phyloP scores from a whole-genome alignment of 257 asterid species.

The Catharanthus roseus region DNA sequence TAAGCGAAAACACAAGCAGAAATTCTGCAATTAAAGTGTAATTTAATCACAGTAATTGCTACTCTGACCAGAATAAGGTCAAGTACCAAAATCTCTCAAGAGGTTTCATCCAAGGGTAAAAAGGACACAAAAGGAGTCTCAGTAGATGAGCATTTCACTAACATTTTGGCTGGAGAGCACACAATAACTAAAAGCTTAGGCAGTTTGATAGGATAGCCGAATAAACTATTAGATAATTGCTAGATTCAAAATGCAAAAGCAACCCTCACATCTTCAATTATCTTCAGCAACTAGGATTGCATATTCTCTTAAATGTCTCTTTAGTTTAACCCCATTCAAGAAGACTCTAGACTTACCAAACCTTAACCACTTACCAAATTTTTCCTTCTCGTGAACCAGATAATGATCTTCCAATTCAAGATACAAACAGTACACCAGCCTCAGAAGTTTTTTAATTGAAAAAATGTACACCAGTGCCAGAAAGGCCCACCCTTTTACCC shows the following conservation, averaged over 20 bases:
- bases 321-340: background rate
- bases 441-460: too few species aligned
- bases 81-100: constrained; percentile 3
- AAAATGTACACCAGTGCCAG: background rate
- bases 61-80: constrained; percentile 7
- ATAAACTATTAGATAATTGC: background rate
- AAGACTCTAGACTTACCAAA: background rate
- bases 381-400: background rate
- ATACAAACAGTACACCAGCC: background rate
- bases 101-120: too few species aligned
- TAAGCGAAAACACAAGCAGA: background rate
- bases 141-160: background rate
- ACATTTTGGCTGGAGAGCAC: background rate
- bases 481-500: background rate
- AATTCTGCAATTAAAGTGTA: background rate
- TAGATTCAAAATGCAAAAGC: constrained; percentile 1
- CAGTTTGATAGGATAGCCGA: background rate
- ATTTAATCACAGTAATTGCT: background rate
- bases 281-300: background rate
- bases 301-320: background rate
- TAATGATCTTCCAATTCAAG: background rate
- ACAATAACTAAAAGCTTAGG: background rate
- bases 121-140: too few species aligned
- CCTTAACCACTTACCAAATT: background rate
- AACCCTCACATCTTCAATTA: background rate